Conservation (phyloP, 1,284 basidiomycete species). For the Sphagnurus paluster region DNA sequence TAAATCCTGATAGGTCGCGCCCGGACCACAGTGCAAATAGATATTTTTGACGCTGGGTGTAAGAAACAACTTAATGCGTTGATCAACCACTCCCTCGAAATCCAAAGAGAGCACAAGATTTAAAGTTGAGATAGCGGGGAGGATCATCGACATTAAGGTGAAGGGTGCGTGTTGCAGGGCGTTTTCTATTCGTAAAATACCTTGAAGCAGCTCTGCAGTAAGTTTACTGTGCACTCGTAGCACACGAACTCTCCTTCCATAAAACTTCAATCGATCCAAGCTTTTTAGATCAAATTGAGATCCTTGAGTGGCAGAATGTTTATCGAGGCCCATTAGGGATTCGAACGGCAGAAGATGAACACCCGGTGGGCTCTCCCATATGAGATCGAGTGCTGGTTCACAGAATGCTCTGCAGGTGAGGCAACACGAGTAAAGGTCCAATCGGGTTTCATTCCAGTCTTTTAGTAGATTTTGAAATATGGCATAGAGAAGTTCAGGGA, state of each 20-base stretch:
- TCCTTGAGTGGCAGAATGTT: not conserved
- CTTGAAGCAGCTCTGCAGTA: not conserved
- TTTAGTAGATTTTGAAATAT: conserved; percentile 2
- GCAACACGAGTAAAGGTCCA: conserved; percentile 9
- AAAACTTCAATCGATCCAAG: conserved; percentile 11
- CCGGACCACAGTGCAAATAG: not conserved
- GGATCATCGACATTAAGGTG: conserved; percentile 2
- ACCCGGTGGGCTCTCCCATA: conserved; percentile 3
- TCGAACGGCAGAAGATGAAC: conserved; percentile 5
- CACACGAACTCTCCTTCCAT: conserved; percentile 5
- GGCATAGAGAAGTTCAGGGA: not conserved
- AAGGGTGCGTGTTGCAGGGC: not conserved
- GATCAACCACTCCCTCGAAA: too few species aligned
- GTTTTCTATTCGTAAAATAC: not conserved
- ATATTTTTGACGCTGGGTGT: not conserved
- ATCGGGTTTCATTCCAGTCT: not conserved
- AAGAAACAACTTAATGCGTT: conserved; percentile 5
- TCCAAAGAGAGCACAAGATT: not conserved
- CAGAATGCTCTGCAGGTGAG: conserved; percentile 8
- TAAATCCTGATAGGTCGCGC: not conserved
- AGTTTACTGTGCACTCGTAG: conserved; percentile 8
- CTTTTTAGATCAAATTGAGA: not conserved
- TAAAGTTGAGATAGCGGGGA: conserved; percentile 1
- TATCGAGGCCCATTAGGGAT: not conserved
- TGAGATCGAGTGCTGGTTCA: conserved; percentile 10